Conservation (phyloP, 345 rosid genomes). For the Heritiera fomes region DNA sequence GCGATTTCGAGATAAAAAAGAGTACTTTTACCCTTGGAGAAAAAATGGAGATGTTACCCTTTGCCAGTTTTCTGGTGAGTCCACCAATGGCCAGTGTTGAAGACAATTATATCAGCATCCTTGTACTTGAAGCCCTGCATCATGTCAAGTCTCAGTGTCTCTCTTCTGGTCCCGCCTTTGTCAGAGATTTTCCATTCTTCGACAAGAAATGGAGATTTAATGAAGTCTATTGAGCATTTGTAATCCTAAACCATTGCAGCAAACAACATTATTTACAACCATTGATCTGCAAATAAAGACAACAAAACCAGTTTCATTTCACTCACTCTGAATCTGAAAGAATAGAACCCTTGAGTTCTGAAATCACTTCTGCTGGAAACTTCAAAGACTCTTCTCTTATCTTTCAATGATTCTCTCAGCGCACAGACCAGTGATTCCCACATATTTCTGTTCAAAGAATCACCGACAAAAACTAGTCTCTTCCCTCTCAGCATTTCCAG, state of each 20-base stretch:
- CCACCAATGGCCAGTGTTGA: constrained; percentile 67
- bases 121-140: constrained; percentile 36
- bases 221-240: constrained; percentile 46
- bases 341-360: constrained; percentile 49
- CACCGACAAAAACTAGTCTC: constrained; percentile 66
- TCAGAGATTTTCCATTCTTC: constrained; percentile 42
- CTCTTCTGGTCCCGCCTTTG: constrained; percentile 28
- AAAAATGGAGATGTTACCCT: constrained; percentile 29
- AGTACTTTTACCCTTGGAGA: too few relatives aligned
- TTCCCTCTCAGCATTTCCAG: constrained; percentile 58
- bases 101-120: constrained; percentile 51
- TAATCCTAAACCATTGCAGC: constrained; percentile 34
- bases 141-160: constrained; percentile 49
- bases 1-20: too few relatives aligned
- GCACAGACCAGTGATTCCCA: constrained; percentile 74
- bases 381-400: constrained; percentile 48
- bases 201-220: constrained; percentile 51
- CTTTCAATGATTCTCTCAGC: constrained; percentile 54
- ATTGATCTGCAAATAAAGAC: neutral
- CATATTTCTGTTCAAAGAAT: constrained; percentile 72
- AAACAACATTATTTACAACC: neutral
- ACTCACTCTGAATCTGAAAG: constrained; percentile 51
- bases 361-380: constrained; percentile 43
- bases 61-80: constrained; percentile 47
- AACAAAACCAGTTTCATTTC: neutral